Evolutionary conservation across 768 basidiomycete species (phyloP).

Genomic region (Russula virescens): DNA sequence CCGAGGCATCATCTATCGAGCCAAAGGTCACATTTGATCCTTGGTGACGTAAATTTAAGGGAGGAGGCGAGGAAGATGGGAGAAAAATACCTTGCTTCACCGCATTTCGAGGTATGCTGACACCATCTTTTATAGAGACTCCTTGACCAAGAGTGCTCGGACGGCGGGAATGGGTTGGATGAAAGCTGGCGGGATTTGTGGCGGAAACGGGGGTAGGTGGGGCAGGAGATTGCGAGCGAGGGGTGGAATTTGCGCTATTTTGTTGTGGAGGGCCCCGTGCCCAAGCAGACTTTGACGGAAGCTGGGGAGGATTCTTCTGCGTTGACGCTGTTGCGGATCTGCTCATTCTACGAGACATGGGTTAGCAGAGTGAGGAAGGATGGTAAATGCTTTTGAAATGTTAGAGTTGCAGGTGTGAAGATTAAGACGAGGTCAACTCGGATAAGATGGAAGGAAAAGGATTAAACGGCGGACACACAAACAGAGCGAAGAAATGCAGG

Average conservation of each 20-base stretch:
- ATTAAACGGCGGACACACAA: background rate
- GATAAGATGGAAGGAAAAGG: background rate
- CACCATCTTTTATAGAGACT: slow-evolving; percentile 73
- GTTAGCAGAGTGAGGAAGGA: background rate
- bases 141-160: slow-evolving; percentile 69
- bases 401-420: background rate
- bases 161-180: slow-evolving; percentile 61
- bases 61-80: background rate
- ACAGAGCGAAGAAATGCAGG: background rate
- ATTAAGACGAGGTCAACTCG: background rate
- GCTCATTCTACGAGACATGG: slow-evolving; percentile 71
- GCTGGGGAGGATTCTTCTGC: slow-evolving; percentile 67
- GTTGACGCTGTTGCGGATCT: slow-evolving; percentile 73
- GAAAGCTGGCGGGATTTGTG: slow-evolving; percentile 39
- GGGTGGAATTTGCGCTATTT: slow-evolving; percentile 47
- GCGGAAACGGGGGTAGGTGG: slow-evolving; percentile 32
- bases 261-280: slow-evolving; percentile 73
- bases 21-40: slow-evolving; percentile 79
- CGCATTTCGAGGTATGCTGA: slow-evolving; percentile 62
- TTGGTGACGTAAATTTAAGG: slow-evolving; percentile 28
- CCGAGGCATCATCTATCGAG: slow-evolving; percentile 75
- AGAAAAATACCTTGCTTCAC: slow-evolving; percentile 54
- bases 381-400: background rate
- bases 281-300: slow-evolving; percentile 85
- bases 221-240: slow-evolving; percentile 77